Base-by-base conservation (phyloP, 2,329 filamentous ascomycete species). In the Fusarium nisikadoi region DNA sequence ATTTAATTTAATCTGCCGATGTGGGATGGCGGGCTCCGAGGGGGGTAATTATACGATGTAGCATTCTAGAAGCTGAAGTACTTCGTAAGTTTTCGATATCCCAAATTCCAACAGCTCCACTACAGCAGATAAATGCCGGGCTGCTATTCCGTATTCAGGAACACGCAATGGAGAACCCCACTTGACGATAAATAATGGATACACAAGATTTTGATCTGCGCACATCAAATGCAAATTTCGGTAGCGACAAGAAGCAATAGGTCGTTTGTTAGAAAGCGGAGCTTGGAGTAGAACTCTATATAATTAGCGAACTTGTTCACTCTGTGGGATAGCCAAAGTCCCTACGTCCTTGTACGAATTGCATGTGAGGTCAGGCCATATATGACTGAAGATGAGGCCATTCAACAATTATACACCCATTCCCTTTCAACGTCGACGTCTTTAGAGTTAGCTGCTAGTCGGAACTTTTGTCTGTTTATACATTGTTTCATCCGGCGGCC, bases 331-430 rank as follows among this genome's bases (percentile, higher is more conserved):
- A 17, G 20, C 11, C 13, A 8, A 14, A 13, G 11, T 7, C 23
- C 14, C 25, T 17, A 8, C 6, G 9, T 8, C 6, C 1, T 6
- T 16, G 1, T 6, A 3, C 1, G 8, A 19, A 7, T 14, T 7
- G 0, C 6, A 19, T 6, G 6, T 3, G 13, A 19, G n/a, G 17
- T 14, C 9, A 35, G 25, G 8, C 14, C 4, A 16, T 9, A 41
- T 27, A 9, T 16, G n/a, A 14, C 4, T 49, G 1, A 9, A 38
- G 2, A 27, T 38, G 3, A 36, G n/a, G 6, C 49, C 2, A 52
- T 16, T 25, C 13, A 2, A 27, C 1, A 27, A 12, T 10, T 27
- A 2, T 10, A 27, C 19, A 36, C 3, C 2, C 6, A 1, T 14
- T 27, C 3, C 7, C 19, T 17, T 17, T 9, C 3, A 16, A 13